Evolutionary conservation across 345 rosid species (phyloP).

Genomic region (Hibiscus trionum): DNA sequence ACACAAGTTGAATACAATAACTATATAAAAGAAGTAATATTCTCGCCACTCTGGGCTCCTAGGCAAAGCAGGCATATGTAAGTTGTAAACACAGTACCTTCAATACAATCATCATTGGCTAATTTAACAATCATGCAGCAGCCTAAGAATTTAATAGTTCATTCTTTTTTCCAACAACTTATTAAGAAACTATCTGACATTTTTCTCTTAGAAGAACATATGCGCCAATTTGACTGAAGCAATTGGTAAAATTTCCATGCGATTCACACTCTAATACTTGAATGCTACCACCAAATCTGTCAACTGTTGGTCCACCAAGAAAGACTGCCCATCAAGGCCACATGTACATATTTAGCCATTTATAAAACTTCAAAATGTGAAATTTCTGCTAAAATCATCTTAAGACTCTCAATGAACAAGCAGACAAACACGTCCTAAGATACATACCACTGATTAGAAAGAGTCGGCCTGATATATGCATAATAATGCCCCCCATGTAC

Average conservation of each 20-base stretch:
- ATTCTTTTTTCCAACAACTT: not conserved
- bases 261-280: not conserved
- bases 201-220: not conserved
- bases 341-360: not conserved
- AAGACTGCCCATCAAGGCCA: not conserved
- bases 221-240: not conserved
- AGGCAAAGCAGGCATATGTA: not conserved
- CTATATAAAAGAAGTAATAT: not conserved
- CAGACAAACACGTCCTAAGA: not conserved
- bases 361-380: not conserved
- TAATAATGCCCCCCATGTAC: slow-evolving; percentile 97
- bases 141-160: not conserved
- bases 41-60: not conserved
- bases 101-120: not conserved
- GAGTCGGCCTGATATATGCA: slow-evolving; percentile 95
- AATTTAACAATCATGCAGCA: not conserved
- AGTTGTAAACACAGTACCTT: not conserved
- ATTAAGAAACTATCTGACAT: not conserved
- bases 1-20: not conserved
- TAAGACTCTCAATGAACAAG: not conserved
- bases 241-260: not conserved
- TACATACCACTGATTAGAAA: slow-evolving; percentile 82
- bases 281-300: not conserved
- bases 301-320: not conserved
- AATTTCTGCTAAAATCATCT: not conserved